A percentile compares a stretch with the other conserved stretches of the same genome.
phyloP scores from a whole-genome alignment of 2,329 filamentous ascomycete species.

The Zymoseptoria tritici region DNA sequence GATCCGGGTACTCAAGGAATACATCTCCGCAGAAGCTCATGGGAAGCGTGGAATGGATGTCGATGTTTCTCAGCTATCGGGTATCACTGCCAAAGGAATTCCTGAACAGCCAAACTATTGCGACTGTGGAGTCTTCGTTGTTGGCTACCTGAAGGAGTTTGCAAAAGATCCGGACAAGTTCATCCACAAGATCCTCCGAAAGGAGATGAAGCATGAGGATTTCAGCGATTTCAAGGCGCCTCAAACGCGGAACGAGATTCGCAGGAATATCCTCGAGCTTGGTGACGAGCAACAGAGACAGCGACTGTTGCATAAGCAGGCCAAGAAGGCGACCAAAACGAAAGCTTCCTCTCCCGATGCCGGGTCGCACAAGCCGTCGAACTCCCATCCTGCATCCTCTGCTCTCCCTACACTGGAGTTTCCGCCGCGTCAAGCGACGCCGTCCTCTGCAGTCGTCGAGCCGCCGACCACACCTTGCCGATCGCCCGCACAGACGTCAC shows the following conservation, averaged over 20 bases:
- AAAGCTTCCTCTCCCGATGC: constrained; percentile 1
- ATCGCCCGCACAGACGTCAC: background rate
- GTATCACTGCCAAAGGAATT: constrained; percentile 65
- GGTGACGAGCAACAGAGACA: constrained; percentile 50
- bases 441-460: background rate
- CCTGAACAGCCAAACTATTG: constrained; percentile 76
- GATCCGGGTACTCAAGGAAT: constrained; percentile 63
- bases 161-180: constrained; percentile 66
- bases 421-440: background rate
- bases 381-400: background rate
- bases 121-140: constrained; percentile 82
- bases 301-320: constrained; percentile 33
- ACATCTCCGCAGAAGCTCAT: constrained; percentile 65
- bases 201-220: constrained; percentile 52
- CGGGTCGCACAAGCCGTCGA: background rate
- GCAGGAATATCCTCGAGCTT: constrained; percentile 57
- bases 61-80: constrained; percentile 41
- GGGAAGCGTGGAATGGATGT: constrained; percentile 50
- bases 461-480: background rate
- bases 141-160: constrained; percentile 80
- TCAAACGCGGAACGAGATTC: constrained; percentile 57
- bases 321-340: constrained; percentile 9
- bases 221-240: constrained; percentile 50
- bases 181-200: constrained; percentile 56
- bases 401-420: background rate